phyloP scores from a whole-genome alignment of 2,329 filamentous ascomycete genomes.

The Pseudocercospora eumusae region DNA sequence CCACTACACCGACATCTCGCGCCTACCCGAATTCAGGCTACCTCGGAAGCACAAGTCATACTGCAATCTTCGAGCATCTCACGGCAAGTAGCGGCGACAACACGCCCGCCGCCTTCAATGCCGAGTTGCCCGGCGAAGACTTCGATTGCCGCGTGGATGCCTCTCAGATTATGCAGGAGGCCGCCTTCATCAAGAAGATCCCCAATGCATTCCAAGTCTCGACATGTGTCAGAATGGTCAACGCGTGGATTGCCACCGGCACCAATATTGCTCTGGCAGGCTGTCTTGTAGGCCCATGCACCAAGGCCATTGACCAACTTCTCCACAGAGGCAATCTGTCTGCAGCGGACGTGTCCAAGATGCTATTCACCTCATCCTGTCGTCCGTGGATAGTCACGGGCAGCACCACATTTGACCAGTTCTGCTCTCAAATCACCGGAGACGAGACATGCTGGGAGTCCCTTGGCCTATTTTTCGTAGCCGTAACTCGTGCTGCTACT shows the following conservation, averaged over 20 bases:
- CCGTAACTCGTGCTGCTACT: constrained; percentile 43
- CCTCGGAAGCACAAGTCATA: constrained; percentile 38
- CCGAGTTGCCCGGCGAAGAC: not conserved
- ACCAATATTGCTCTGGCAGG: constrained; percentile 36
- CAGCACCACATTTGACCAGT: constrained; percentile 4
- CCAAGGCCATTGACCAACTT: constrained; percentile 27
- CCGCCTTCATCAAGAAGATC: constrained; percentile 27
- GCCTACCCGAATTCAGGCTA: constrained; percentile 42
- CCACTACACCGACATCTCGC: constrained; percentile 15
- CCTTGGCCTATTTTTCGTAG: constrained; percentile 44
- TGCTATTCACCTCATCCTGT: constrained; percentile 9
- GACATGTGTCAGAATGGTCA: constrained; percentile 29
- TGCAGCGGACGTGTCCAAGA: constrained; percentile 2
- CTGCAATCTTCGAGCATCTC: constrained; percentile 39
- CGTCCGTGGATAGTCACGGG: constrained; percentile 1
- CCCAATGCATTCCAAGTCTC: constrained; percentile 15
- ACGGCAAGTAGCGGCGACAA: constrained; percentile 24
- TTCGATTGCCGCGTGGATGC: constrained; percentile 22
- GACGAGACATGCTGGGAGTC: constrained; percentile 44
- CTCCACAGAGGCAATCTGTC: constrained; percentile 6
- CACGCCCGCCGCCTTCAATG: constrained; percentile 2
- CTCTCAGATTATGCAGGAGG: constrained; percentile 27
- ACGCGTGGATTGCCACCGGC: constrained; percentile 33
- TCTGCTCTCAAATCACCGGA: constrained; percentile 11
- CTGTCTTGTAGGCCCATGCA: constrained; percentile 30